Percentiles rank a stretch among this genome's conserved stretches.
Conservation (phyloP, 805 yeast species). For the baker's yeast (Saccharomyces cerevisiae) region DNA sequence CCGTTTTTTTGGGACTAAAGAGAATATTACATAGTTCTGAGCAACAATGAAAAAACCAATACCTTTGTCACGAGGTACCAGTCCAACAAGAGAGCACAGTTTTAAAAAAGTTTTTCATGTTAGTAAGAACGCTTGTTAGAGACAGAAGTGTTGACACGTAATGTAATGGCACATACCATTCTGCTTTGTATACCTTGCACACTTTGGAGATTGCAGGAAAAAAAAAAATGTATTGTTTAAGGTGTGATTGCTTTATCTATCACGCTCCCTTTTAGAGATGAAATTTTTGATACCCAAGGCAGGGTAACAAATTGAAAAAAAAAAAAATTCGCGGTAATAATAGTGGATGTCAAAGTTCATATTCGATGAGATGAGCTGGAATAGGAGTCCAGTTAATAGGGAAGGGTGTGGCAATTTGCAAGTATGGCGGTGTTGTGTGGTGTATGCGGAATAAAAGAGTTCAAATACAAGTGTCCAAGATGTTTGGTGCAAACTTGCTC, state of each 20-base stretch:
- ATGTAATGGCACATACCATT: background rate
- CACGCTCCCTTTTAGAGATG: background rate
- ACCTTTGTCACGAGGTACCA: background rate
- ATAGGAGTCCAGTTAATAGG: background rate
- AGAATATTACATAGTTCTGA: background rate
- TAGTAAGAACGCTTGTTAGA: conserved; percentile 1
- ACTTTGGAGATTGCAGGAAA: background rate
- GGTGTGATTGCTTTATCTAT: background rate
- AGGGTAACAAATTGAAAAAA: background rate
- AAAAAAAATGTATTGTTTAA: background rate
- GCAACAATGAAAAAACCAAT: background rate
- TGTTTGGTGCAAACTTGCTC: conserved; percentile 65
- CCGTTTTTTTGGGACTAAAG: conserved; percentile 28
- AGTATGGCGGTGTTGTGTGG: conserved; percentile 29
- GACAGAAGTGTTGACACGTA: background rate
- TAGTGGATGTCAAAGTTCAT: background rate
- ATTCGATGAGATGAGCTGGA: background rate
- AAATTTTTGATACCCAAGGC: background rate
- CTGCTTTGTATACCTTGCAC: background rate
- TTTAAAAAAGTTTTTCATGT: background rate
- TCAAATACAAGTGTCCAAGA: conserved; percentile 75
- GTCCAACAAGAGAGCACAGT: background rate
- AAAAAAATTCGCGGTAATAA: background rate
- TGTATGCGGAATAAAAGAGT: conserved; percentile 36
- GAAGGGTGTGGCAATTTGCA: background rate